Percentiles rank a stretch among this genome's conserved stretches.
Conservation (phyloP, 352 stramenopile genomes). For the Pythium insidiosum region DNA sequence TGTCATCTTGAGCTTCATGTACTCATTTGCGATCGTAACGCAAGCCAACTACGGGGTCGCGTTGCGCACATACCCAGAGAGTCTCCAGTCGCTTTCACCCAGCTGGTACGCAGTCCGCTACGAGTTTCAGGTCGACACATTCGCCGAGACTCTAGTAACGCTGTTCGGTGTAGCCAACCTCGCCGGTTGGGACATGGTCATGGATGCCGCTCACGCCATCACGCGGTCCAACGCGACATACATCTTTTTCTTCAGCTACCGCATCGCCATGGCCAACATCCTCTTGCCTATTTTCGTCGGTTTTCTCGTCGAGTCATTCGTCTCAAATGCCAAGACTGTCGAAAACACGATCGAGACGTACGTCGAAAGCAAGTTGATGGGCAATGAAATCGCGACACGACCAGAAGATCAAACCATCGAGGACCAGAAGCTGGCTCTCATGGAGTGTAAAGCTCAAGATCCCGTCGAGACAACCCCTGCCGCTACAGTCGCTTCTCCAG, state of each 20-base stretch:
- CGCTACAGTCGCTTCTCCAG: too few species aligned
- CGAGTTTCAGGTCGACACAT: conserved; percentile 75
- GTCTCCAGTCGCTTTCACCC: conserved; percentile 36
- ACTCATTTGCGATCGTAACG: conserved; percentile 74
- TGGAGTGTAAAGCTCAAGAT: conserved; percentile 25
- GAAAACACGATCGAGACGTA: conserved; percentile 63
- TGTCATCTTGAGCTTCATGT: conserved; percentile 83
- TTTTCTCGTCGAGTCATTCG: conserved; percentile 83
- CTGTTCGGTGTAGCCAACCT: conserved; percentile 72
- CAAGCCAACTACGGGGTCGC: conserved; percentile 65
- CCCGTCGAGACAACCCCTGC: not conserved
- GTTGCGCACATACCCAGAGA: conserved; percentile 45
- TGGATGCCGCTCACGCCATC: conserved; percentile 68
- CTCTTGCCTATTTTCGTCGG: conserved; percentile 78
- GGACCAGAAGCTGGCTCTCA: conserved; percentile 45
- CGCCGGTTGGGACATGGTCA: conserved; percentile 70
- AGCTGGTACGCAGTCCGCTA: conserved; percentile 61
- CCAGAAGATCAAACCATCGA: too few species aligned
- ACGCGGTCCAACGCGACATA: conserved; percentile 52
- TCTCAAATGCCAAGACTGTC: conserved; percentile 63
- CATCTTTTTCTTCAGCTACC: conserved; percentile 79
- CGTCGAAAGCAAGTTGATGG: conserved; percentile 25
- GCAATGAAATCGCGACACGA: too few species aligned
- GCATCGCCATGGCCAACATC: conserved; percentile 79
- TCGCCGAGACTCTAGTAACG: conserved; percentile 68